Percentiles rank a stretch among this genome's conserved stretches.
These are phyloP conservation scores for Solanum gracilifrons DNA, from an alignment of 257 asterid species.

Conservation along the genomic window DNA sequence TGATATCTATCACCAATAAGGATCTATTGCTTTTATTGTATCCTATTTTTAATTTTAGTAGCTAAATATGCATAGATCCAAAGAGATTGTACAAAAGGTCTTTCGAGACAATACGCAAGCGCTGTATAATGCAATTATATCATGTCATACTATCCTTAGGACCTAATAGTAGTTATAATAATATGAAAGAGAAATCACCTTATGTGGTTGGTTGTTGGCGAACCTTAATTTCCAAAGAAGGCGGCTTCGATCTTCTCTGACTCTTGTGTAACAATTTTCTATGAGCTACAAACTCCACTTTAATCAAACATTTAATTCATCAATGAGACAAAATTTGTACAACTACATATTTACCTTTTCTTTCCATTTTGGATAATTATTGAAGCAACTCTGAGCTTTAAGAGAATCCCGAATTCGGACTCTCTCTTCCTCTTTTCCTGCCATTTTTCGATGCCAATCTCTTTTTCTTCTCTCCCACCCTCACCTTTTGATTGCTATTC, in stretches of 20 bases:
- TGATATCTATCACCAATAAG: neutral
- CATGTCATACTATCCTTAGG: neutral
- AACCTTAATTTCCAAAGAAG: conserved; percentile 78
- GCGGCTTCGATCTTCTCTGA: conserved; percentile 63
- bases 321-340: neutral
- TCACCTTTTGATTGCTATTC: neutral
- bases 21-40: neutral
- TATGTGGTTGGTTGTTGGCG: conserved; percentile 21
- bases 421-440: conserved; percentile 25
- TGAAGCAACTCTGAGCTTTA: conserved; percentile 35
- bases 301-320: neutral
- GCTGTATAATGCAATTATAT: neutral
- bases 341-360: conserved; percentile 36
- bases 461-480: neutral
- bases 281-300: conserved; percentile 42
- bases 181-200: conserved; percentile 1
- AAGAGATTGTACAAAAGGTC: neutral
- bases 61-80: neutral
- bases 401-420: conserved; percentile 29
- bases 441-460: conserved; percentile 20
- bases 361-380: conserved; percentile 63
- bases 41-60: neutral
- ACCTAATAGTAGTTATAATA: too few relatives aligned
- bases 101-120: neutral
- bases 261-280: conserved; percentile 79